Evolutionary conservation across 441 rosid genomes (phyloP).

Genomic region (Mallotus japonicus): DNA sequence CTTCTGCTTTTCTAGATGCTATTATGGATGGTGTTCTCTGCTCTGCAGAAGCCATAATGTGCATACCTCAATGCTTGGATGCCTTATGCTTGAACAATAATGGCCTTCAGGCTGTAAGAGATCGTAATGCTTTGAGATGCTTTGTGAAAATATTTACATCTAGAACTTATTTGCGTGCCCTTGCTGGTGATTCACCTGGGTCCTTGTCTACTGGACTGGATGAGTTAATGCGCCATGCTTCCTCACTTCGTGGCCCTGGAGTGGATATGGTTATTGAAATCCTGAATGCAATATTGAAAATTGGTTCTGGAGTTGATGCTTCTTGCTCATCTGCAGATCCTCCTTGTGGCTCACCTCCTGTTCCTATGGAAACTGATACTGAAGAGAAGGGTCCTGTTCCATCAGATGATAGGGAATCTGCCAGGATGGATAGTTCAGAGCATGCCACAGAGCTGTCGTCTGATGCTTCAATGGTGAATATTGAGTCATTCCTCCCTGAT

Average conservation of each 20-base stretch:
- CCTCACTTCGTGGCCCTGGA: conserved; percentile 80
- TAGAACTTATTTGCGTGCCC: conserved; percentile 69
- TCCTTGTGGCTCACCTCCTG: conserved; percentile 43
- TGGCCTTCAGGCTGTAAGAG: conserved; percentile 91
- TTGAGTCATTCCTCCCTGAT: conserved; percentile 82
- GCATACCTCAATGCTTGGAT: conserved; percentile 98
- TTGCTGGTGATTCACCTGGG: conserved; percentile 79
- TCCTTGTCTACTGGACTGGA: conserved; percentile 90
- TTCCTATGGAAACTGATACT: conserved; percentile 93
- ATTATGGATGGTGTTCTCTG: conserved; percentile 86
- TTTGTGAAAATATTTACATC: conserved; percentile 93
- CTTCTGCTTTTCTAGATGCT: conserved; percentile 92
- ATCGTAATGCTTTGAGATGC: conserved; percentile 81
- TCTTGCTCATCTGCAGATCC: conserved; percentile 46
- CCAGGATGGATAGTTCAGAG: conserved; percentile 51
- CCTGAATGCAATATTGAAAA: conserved; percentile 51
- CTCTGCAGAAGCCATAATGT: conserved; percentile 92
- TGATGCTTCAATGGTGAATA: conserved; percentile 49
- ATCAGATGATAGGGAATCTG: conserved; percentile 41
- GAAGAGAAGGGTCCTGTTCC: conserved; percentile 50
- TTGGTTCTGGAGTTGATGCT: conserved; percentile 72
- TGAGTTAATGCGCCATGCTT: conserved; percentile 93
- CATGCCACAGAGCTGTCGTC: conserved; percentile 52
- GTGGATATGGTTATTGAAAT: conserved; percentile 94
- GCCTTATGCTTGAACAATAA: conserved; percentile 88